Conservation (phyloP, 176 grass and related monocot genomes). For the Raddia distichophylla region DNA sequence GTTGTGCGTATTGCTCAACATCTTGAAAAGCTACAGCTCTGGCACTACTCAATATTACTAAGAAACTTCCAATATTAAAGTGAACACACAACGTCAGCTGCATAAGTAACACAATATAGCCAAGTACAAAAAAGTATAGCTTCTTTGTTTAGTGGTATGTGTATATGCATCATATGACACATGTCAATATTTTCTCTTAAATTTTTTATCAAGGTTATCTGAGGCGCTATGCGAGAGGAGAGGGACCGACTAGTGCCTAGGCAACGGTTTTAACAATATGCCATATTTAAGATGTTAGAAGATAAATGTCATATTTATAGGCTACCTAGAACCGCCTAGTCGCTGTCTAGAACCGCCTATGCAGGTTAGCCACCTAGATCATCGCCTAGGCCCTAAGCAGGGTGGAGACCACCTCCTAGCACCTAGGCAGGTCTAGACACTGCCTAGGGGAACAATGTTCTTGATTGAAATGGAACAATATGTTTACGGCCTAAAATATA, state of each 20-base stretch:
- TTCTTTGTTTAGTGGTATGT: background rate
- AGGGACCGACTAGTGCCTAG: too few relatives aligned
- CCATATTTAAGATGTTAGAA: too few relatives aligned
- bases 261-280: too few relatives aligned
- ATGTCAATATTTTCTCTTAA: conserved; percentile 3
- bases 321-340: too few relatives aligned
- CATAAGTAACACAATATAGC: background rate
- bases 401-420: too few relatives aligned
- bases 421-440: too few relatives aligned
- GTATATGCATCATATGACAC: background rate
- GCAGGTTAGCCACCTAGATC: too few relatives aligned
- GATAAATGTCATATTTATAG: too few relatives aligned
- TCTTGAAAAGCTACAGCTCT: conserved; percentile 16
- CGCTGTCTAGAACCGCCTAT: too few relatives aligned
- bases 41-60: background rate
- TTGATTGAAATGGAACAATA: background rate
- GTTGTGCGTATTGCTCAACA: background rate
- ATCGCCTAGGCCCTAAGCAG: too few relatives aligned
- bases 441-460: background rate
- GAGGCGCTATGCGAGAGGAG: too few relatives aligned
- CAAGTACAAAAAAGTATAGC: conserved; percentile 26
- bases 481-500: background rate
- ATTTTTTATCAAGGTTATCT: background rate
- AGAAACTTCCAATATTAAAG: background rate
- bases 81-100: background rate